phyloP scores from a whole-genome alignment of 768 basidiomycete genomes.

The Suillus decipiens region DNA sequence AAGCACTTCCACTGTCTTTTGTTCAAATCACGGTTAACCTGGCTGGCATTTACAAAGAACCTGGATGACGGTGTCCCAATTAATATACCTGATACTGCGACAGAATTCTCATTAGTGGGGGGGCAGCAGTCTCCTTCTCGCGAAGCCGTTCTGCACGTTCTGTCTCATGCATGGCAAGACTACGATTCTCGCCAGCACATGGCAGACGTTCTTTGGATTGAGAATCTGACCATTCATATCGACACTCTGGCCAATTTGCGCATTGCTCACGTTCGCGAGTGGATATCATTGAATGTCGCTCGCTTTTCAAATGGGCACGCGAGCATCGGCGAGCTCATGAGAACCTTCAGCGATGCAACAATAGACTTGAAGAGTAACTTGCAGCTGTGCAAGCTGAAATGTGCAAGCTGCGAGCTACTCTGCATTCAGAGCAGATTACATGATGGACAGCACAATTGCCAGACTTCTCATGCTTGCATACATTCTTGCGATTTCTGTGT shows the following conservation, averaged over 20 bases:
- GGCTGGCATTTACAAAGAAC: constrained; percentile 38
- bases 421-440: neutral
- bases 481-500: constrained; percentile 23
- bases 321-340: constrained; percentile 43
- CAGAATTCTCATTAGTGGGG: constrained; percentile 36
- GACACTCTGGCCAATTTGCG: constrained; percentile 42
- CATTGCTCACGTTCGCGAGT: constrained; percentile 47
- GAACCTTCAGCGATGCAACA: neutral
- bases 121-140: constrained; percentile 19
- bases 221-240: constrained; percentile 40
- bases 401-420: neutral
- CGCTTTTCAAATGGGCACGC: constrained; percentile 49
- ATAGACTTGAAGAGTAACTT: constrained; percentile 1
- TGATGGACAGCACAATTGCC: neutral
- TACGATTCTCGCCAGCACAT: constrained; percentile 34
- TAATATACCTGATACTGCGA: constrained; percentile 37
- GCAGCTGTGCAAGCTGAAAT: neutral
- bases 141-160: constrained; percentile 16
- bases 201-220: constrained; percentile 45
- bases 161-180: constrained; percentile 33
- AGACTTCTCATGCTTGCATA: neutral
- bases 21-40: neutral
- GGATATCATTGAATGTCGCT: constrained; percentile 51
- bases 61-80: constrained; percentile 50
- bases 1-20: constrained; percentile 2